Conservation (phyloP, 768 basidiomycete species). For the Panaeolus papilionaceus region DNA sequence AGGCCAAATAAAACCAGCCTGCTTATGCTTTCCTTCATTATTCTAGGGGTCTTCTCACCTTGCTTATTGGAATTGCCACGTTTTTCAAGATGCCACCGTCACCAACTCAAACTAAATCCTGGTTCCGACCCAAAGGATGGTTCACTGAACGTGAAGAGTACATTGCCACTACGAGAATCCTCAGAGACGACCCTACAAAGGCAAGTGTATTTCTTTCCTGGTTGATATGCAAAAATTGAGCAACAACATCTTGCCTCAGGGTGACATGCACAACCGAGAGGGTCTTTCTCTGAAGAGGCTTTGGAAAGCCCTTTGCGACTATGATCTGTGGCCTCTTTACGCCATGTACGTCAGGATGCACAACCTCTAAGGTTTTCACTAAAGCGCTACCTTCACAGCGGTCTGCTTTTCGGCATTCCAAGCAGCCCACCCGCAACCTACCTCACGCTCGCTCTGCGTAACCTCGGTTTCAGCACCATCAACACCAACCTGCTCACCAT, state of each 20-base stretch:
- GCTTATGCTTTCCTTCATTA: background rate
- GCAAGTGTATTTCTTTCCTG: conserved; percentile 28
- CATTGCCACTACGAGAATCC: conserved; percentile 64
- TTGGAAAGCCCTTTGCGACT: conserved; percentile 63
- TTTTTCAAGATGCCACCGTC: conserved; percentile 68
- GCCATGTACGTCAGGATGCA: conserved; percentile 43
- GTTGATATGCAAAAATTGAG: background rate
- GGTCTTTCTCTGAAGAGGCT: conserved; percentile 54
- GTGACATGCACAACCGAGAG: conserved; percentile 77
- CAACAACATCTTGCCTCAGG: conserved; percentile 33
- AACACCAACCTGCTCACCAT: conserved; percentile 66
- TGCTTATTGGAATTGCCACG: conserved; percentile 56
- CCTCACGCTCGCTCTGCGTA: conserved; percentile 61
- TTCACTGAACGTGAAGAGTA: conserved; percentile 66
- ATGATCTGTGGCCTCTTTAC: conserved; percentile 73
- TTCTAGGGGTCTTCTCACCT: conserved; percentile 39
- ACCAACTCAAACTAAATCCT: conserved; percentile 62
- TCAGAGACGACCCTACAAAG: conserved; percentile 70
- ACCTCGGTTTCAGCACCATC: conserved; percentile 67
- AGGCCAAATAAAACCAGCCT: background rate
- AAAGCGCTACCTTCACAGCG: conserved; percentile 35
- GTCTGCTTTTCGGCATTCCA: conserved; percentile 60
- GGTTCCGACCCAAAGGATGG: conserved; percentile 69
- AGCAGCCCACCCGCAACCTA: conserved; percentile 55
- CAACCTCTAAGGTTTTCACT: background rate